These are phyloP conservation scores for Kondoa malvinella DNA, from an alignment of 768 basidiomycete genomes.

Conservation along the genomic window DNA sequence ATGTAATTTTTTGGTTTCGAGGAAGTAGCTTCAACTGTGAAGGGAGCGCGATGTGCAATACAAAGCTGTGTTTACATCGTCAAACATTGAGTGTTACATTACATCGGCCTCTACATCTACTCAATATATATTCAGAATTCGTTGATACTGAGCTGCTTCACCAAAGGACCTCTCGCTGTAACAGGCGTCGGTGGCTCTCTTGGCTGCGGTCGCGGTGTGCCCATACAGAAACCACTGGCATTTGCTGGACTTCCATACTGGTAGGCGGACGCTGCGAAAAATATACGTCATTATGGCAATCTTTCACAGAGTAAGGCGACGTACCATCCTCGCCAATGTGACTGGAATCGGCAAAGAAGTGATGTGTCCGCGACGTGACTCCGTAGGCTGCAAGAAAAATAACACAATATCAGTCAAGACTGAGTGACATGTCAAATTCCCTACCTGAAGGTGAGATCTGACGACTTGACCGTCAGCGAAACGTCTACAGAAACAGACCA, in stretches of 20 bases:
- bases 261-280: not conserved
- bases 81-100: no score
- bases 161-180: not conserved
- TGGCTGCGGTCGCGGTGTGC: no score
- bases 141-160: not conserved
- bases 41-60: no score
- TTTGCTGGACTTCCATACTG: not conserved
- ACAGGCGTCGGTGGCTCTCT: not conserved
- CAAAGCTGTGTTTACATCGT: no score
- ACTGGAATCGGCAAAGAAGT: slow-evolving; percentile 1
- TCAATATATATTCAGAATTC: not conserved
- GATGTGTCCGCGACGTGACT: slow-evolving; percentile 15
- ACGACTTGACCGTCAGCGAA: not conserved
- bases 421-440: not conserved
- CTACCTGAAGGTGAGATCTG: slow-evolving; percentile 2
- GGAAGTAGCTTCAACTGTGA: no score
- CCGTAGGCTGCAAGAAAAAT: slow-evolving; percentile 12
- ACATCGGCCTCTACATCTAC: no score
- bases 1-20: no score
- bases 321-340: not conserved
- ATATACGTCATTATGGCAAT: not conserved
- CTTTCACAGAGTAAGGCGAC: not conserved
- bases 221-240: not conserved
- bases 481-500: not conserved
- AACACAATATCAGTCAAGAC: not conserved